Conservation (phyloP, 352 stramenopile genomes). For the Globisporangium lucens region DNA sequence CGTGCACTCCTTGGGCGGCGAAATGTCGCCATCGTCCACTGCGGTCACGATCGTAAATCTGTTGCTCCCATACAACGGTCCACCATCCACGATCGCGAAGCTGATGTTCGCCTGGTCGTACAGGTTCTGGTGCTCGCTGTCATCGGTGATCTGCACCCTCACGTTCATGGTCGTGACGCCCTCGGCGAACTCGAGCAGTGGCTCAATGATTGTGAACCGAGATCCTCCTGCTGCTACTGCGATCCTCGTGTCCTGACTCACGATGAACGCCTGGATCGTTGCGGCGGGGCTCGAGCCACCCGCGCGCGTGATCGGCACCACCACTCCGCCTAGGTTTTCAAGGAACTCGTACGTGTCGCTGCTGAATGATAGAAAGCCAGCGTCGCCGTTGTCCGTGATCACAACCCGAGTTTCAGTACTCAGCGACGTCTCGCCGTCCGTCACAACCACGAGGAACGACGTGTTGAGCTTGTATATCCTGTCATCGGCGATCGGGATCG, state of each 20-base stretch:
- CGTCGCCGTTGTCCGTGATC: conserved; percentile 52
- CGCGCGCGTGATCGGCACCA: conserved; percentile 27
- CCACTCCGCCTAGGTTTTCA: conserved; percentile 30
- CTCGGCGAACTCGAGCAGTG: conserved; percentile 31
- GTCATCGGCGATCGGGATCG: conserved; percentile 46
- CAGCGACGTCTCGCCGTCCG: conserved; percentile 21
- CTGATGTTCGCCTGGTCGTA: conserved; percentile 35
- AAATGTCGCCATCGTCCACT: conserved; percentile 54
- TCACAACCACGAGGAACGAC: conserved; percentile 37
- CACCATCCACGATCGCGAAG: conserved; percentile 39
- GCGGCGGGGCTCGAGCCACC: conserved; percentile 25
- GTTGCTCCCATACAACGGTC: conserved; percentile 23
- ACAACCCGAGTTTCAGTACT: conserved; percentile 30
- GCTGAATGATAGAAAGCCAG: conserved; percentile 45
- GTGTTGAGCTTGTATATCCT: conserved; percentile 36
- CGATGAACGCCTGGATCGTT: conserved; percentile 27
- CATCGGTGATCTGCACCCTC: conserved; percentile 31
- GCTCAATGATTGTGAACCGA: conserved; percentile 36
- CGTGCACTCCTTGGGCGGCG: conserved; percentile 38
- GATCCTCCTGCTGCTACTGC: background rate
- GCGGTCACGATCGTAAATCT: conserved; percentile 31
- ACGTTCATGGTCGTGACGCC: conserved; percentile 21
- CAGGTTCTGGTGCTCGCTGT: conserved; percentile 38
- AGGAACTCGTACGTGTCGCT: conserved; percentile 15
- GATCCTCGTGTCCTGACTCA: conserved; percentile 13